Conservation (phyloP, 208 protist species). For the Trypanosoma caninum region DNA sequence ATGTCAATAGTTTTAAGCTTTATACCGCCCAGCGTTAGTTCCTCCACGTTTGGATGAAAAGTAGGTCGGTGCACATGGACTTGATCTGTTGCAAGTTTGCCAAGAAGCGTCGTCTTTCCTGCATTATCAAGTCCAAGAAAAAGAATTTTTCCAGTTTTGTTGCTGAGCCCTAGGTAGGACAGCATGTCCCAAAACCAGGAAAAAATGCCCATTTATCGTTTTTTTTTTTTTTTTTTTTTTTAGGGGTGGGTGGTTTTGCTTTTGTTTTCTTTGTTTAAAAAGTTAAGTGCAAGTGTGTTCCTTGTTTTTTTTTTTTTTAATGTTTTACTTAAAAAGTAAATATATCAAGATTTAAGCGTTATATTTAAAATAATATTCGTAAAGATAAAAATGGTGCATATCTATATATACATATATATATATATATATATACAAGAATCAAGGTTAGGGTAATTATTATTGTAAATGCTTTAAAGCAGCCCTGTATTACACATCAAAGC, state of each 20-base stretch:
- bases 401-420: no score
- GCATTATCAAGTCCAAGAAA: slow-evolving; percentile 99
- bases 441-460: no score
- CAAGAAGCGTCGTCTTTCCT: slow-evolving; percentile 99
- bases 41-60: slow-evolving; percentile 94
- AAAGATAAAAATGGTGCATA: not conserved
- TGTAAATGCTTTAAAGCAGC: no score
- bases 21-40: slow-evolving; percentile 97
- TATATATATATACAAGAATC: no score
- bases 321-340: no score
- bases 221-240: not conserved
- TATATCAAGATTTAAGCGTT: no score
- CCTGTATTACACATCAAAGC: no score
- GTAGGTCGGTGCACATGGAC: slow-evolving; percentile 88
- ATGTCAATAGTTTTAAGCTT: slow-evolving; percentile 99
- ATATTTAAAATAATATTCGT: not conserved
- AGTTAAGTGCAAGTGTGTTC: no score
- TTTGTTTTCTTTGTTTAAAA: no score
- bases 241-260: no score
- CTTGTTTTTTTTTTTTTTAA: no score
- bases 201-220: slow-evolving; percentile 71
- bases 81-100: slow-evolving; percentile 90
- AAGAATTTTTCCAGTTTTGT: slow-evolving; percentile 95
- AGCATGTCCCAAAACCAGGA: slow-evolving; percentile 94
- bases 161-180: slow-evolving; percentile 87